Base-by-base conservation (phyloP, 2,329 filamentous ascomycete genomes). In the Exophiala sideris region DNA sequence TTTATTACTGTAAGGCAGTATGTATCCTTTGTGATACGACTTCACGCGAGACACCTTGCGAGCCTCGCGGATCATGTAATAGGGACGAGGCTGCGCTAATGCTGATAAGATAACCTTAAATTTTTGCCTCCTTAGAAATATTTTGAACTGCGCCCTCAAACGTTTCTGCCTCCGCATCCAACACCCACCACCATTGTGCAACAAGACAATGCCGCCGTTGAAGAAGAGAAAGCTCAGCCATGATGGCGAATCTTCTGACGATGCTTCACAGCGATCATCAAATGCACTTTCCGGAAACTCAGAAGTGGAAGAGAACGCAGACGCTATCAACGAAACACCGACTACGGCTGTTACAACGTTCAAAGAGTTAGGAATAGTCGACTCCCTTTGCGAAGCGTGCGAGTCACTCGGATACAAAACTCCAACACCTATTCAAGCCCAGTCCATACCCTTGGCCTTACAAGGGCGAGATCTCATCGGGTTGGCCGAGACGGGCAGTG, bases 401-500 rank as follows among this genome's bases (percentile, higher is more conserved):
- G 81, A 82, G 4, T 78, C 82, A 0, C 80, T 97, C 49, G 87
- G 88, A 59, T 99, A 91, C 79, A 95, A 87, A 65, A 73, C 80
- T 24, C 89, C 94, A 0, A 99, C 92, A 1, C 87, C 91, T 0
- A 97, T 99, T 61, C 94, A 96, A 71, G 80, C 80, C 48, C 82
- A 95, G 70, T 81, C 91, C 0, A 95, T 97, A 64, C 92, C 92
- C 3, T 67, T 83, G 3, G 91, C 91, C 34, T 79, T 96, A 3
- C 73, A 88, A 66, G 85, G 87, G 48, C 83, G 90, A 65, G 94
- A 97, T 70, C 78, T 97, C 33, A 96, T 99, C 63, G 94, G 91
- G 39, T 79, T 97, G 48, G 94, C 94, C 32, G 92, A 99, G 73
- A 99, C 94, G 0, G 94, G 94, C 63, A 91, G 86, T 67, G 94